Evolutionary conservation across 805 yeast species (phyloP), one percentile per base, ranked within the genome.

Genomic region (Metschnikowia koreensis): DNA sequence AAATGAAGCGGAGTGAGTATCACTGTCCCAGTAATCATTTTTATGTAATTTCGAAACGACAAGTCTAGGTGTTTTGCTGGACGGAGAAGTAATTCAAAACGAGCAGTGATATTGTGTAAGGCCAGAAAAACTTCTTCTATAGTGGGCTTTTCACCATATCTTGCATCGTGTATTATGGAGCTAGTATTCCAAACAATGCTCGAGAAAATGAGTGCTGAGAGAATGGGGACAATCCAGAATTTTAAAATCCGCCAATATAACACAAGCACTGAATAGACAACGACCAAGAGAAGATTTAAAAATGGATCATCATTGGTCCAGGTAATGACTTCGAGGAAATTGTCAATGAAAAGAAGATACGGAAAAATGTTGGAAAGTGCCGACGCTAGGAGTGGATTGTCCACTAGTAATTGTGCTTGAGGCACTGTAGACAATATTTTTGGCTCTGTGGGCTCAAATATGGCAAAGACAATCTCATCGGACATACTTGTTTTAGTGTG

Each of bases 291-390:
- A 50, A 79, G 72, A 57, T 80, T 81, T 53, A 68, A 68, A 56
- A 76, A 79, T 9, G 76, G 74, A 49, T 79, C 80, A 5, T 71
- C 76, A 52, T 79, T 79, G 1, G 86, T 80, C 86, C 86, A 81
- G 1, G 84, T 80, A 17, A 80, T 53, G 12, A 77, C 62, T 38
- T 77, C 77, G 15, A 81, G 61, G 7, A 73, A 50, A 40, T 70
- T 65, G 60, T 81, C 83, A 6, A 75, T 60, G 22, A 80, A 57
- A 13, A 78, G 60, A 33, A 81, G 64, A 51, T 75, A 66, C 1
- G 85, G 84, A 54, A 77, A 80, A 31, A 75, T 69, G 40, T 75
- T 68, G 37, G 79, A 70, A 29, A 81, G 66, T 1, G 81, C 76
- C 8, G 79, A 66, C 7, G 80, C 69, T n/a, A 81, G 60, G 6